Percentiles rank a stretch among this genome's conserved stretches.
phyloP scores from a whole-genome alignment of 2,329 filamentous ascomycete genomes.

The Pseudopithomyces maydicus region DNA sequence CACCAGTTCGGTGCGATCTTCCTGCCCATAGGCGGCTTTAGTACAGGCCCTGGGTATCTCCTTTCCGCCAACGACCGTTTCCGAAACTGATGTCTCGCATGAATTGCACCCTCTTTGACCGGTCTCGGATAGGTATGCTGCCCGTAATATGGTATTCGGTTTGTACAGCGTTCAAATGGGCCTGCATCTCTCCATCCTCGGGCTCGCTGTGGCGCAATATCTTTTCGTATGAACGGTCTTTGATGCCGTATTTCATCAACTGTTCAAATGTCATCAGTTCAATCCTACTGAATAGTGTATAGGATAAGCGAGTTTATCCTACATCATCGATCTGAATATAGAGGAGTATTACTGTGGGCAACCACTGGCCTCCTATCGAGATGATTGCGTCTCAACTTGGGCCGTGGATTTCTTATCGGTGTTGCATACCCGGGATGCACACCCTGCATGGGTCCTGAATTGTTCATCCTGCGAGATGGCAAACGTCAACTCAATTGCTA shows the following conservation, averaged over 20 bases:
- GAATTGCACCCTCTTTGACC: background rate
- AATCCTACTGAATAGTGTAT: slow-evolving; percentile 1
- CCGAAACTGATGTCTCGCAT: background rate
- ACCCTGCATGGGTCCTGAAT: background rate
- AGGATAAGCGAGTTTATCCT: slow-evolving; percentile 17
- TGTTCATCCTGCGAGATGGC: slow-evolving; percentile 1
- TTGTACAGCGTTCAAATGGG: background rate
- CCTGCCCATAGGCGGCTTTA: background rate
- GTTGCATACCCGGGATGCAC: slow-evolving; percentile 25
- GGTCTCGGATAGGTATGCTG: background rate
- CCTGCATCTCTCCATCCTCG: background rate
- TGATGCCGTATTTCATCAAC: slow-evolving; percentile 4
- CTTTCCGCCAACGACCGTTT: background rate
- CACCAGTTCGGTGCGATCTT: background rate
- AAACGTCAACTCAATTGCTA: background rate
- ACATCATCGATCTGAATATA: slow-evolving; percentile 14
- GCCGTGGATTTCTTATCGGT: slow-evolving; percentile 12
- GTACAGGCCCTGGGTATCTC: background rate
- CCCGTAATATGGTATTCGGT: background rate
- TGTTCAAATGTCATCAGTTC: slow-evolving; percentile 10
- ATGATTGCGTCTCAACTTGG: slow-evolving; percentile 12
- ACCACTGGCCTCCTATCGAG: slow-evolving; percentile 16
- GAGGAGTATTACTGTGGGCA: slow-evolving; percentile 30
- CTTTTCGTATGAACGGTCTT: background rate
- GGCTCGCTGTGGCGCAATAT: background rate